Conservation (phyloP, 179 eudicot genomes). For the Silene vulgaris region DNA sequence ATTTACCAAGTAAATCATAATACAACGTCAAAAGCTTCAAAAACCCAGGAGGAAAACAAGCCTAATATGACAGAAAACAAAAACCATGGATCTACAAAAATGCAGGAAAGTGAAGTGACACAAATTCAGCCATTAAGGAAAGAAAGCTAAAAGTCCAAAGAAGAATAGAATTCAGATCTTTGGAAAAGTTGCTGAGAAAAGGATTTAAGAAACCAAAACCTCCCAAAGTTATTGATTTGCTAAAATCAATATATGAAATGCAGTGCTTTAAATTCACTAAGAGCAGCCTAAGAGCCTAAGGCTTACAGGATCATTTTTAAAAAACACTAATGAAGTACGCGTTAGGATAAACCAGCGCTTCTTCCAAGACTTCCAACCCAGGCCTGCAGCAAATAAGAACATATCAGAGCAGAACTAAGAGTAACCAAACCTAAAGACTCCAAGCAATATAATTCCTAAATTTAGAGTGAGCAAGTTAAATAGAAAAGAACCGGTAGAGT, state of each 20-base stretch:
- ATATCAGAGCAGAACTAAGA: not conserved
- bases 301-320: constrained; percentile 97
- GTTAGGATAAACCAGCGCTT: constrained; percentile 99
- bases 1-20: no score
- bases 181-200: no score
- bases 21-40: no score
- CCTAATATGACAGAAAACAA: no score
- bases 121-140: no score
- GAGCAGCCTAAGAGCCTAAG: constrained; percentile 16
- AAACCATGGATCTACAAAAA: no score
- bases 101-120: no score
- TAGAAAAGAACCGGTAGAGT: not conserved
- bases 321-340: constrained; percentile 91
- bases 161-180: no score
- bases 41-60: no score
- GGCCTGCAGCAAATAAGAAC: constrained; percentile 51
- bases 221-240: no score
- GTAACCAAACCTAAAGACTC: not conserved
- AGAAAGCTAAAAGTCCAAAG: no score
- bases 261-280: constrained; percentile 7
- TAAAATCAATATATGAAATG: not conserved
- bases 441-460: constrained; percentile 8
- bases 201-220: no score
- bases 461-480: not conserved
- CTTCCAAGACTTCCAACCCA: constrained; percentile 99